Conservation (phyloP, 2,329 filamentous ascomycete species). For the Lecanoromycetidae sp. region DNA sequence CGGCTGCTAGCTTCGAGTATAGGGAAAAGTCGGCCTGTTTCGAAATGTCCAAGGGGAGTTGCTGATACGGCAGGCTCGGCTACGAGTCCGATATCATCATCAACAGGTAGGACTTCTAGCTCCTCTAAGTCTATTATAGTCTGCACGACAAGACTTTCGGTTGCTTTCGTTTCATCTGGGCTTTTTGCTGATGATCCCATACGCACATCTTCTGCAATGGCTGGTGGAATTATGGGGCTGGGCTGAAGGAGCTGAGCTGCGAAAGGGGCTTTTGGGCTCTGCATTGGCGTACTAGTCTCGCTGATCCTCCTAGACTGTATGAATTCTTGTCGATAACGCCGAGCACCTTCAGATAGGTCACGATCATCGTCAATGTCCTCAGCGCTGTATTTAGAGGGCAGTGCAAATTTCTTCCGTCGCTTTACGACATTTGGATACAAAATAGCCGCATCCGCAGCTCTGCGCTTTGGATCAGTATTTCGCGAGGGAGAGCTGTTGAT, state of each 20-base stretch:
- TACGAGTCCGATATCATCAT: no score
- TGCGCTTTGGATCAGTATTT: constrained; percentile 1
- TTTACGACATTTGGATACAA: constrained; percentile 11
- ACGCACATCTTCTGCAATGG: background rate
- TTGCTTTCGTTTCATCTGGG: background rate
- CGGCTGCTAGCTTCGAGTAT: no score
- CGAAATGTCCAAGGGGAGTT: no score
- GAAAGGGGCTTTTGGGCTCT: constrained; percentile 1
- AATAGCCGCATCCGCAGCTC: background rate
- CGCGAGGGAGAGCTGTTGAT: background rate
- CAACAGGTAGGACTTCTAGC: no score
- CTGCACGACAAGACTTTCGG: background rate
- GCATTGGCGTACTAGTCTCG: constrained; percentile 3
- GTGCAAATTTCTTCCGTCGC: constrained; percentile 6
- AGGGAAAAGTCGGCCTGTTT: no score
- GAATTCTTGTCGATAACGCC: constrained; percentile 15
- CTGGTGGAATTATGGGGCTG: background rate
- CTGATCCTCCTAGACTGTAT: constrained; percentile 14
- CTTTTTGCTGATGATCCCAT: background rate
- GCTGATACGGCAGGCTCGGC: no score
- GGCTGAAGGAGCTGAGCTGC: background rate
- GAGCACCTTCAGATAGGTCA: constrained; percentile 12
- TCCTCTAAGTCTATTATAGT: background rate
- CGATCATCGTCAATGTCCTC: background rate
- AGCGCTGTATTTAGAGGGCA: background rate